Percentiles rank a stretch among this genome's conserved stretches.
Evolutionary conservation across 2,329 filamentous ascomycete genomes (phyloP).

Genomic region (Penicillium sp.): DNA sequence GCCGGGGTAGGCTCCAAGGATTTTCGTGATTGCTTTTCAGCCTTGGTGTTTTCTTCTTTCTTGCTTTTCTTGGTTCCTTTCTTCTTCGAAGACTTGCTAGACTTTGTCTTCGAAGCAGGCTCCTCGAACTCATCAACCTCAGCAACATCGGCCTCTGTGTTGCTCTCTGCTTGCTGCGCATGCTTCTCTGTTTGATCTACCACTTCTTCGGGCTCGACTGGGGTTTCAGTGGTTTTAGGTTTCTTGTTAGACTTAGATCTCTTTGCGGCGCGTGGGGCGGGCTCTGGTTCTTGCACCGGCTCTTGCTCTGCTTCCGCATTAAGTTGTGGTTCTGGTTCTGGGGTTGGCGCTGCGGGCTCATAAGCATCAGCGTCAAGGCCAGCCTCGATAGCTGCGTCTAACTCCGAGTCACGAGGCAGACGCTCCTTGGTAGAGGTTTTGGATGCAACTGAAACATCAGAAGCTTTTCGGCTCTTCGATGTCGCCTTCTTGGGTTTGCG

Average conservation of each 20-base stretch:
- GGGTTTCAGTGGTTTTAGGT: constrained; percentile 24
- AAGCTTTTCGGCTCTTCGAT: constrained; percentile 56
- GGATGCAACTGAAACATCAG: constrained; percentile 52
- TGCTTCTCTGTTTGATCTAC: constrained; percentile 17
- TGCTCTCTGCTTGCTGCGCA: constrained; percentile 11
- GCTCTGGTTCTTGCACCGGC: constrained; percentile 28
- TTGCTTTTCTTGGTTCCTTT: constrained; percentile 28
- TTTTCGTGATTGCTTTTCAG: constrained; percentile 9
- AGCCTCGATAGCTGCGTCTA: constrained; percentile 68
- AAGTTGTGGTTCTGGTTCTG: constrained; percentile 16
- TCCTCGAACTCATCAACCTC: constrained; percentile 18
- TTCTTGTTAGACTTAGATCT: constrained; percentile 38
- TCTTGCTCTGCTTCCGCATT: constrained; percentile 33
- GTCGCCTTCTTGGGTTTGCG: constrained; percentile 45
- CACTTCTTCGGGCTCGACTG: constrained; percentile 7
- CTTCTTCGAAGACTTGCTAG: constrained; percentile 25
- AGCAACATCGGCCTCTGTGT: constrained; percentile 6
- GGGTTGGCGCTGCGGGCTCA: constrained; percentile 53
- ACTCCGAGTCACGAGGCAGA: constrained; percentile 65
- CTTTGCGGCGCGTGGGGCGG: constrained; percentile 26
- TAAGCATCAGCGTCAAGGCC: constrained; percentile 64
- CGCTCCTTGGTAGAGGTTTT: constrained; percentile 50
- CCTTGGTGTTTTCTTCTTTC: constrained; percentile 18
- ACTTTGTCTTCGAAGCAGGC: constrained; percentile 24
- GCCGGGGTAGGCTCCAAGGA: constrained; percentile 1